A percentile compares a stretch with the other conserved stretches of the same genome.
Evolutionary conservation across 306 rosid genomes (phyloP).

Genomic region (Quercus berberidifolia): DNA sequence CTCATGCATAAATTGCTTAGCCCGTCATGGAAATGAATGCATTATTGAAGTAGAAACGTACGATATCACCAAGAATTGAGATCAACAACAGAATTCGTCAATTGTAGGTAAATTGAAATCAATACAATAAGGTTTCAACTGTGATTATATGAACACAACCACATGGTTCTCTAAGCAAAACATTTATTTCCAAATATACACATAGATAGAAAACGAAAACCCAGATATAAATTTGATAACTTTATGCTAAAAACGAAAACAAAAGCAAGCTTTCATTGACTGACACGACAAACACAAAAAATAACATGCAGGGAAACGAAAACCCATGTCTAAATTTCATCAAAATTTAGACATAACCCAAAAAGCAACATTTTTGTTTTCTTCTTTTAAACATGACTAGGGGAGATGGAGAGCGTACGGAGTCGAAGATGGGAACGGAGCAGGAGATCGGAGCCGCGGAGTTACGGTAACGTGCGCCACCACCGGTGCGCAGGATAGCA

Average conservation of each 20-base stretch:
- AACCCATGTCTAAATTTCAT: background rate
- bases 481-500: conserved; percentile 44
- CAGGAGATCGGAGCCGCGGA: conserved; percentile 38
- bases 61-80: background rate
- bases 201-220: background rate
- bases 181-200: background rate
- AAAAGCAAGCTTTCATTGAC: too few relatives aligned
- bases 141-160: background rate
- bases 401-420: conserved; percentile 29
- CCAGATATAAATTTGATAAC: too few relatives aligned
- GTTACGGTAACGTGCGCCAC: conserved; percentile 35
- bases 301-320: background rate
- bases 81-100: background rate
- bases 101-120: background rate
- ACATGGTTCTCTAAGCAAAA: background rate
- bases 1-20: too few relatives aligned
- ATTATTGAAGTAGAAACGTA: too few relatives aligned
- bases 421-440: conserved; percentile 23
- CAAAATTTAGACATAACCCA: background rate
- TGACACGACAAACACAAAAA: background rate
- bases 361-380: background rate
- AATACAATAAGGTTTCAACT: background rate
- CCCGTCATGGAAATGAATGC: too few relatives aligned
- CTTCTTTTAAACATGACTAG: background rate
- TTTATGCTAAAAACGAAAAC: too few relatives aligned